phyloP scores from a whole-genome alignment of 768 basidiomycete genomes.

The Rhodotorula paludigena region DNA sequence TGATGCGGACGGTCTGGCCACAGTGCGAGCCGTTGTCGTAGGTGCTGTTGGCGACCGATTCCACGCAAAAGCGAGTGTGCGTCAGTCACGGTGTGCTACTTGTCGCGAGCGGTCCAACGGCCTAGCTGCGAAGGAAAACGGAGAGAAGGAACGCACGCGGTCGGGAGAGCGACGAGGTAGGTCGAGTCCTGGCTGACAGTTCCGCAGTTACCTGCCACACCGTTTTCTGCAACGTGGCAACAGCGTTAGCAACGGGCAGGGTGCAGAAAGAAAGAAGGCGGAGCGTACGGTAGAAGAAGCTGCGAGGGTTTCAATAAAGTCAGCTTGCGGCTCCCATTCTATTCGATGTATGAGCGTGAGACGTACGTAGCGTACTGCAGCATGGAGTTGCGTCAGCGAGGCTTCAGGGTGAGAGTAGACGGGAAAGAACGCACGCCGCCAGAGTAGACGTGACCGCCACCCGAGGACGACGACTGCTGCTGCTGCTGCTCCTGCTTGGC shows the following conservation, averaged over 20 bases:
- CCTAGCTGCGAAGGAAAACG: no score
- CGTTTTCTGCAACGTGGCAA: no score
- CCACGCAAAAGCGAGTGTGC: no score
- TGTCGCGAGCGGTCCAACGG: no score
- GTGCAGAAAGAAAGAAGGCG: no score
- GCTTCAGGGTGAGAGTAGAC: not conserved
- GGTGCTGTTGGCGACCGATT: not conserved
- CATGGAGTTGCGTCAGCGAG: not conserved
- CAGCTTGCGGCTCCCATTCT: no score
- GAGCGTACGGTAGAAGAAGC: no score
- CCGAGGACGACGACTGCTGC: not conserved
- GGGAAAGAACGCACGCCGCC: not conserved
- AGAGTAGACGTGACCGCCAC: not conserved
- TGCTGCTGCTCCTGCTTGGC: not conserved
- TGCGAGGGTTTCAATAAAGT: no score
- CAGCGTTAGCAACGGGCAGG: no score
- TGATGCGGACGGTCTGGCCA: constrained; percentile 31
- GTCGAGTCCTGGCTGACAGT: constrained; percentile 11
- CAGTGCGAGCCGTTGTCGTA: constrained; percentile 30
- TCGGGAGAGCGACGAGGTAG: constrained; percentile 25
- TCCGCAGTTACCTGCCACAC: constrained; percentile 15
- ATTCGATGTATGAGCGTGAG: no score
- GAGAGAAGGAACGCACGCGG: not conserved
- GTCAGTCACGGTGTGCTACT: not conserved
- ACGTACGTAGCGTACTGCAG: not conserved